phyloP scores from a whole-genome alignment of 805 yeast genomes.

The Danielia oregonensis region DNA sequence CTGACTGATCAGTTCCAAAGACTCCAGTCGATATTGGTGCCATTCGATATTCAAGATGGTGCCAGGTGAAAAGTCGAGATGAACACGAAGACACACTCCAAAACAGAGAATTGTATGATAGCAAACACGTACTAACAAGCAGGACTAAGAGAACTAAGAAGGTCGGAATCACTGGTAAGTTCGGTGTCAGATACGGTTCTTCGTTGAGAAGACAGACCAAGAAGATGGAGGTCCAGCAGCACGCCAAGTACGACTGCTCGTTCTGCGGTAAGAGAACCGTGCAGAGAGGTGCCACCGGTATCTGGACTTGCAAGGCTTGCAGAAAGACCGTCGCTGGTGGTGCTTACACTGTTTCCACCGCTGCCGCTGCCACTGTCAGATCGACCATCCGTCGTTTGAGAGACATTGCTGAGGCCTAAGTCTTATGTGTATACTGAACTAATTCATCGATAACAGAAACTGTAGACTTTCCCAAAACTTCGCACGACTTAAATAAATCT shows the following conservation, averaged over 20 bases:
- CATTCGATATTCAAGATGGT: too few relatives aligned
- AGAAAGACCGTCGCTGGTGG: slow-evolving; percentile 99
- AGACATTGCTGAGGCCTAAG: slow-evolving; percentile 99
- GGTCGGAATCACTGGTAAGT: slow-evolving; percentile 99
- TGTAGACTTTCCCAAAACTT: too few relatives aligned
- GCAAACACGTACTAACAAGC: slow-evolving; percentile 44
- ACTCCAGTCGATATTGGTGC: too few relatives aligned
- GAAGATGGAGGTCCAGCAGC: slow-evolving; percentile 98
- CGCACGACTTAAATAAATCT: too few relatives aligned
- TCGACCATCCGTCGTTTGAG: slow-evolving; percentile 99
- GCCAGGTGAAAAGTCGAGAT: too few relatives aligned
- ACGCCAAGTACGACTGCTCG: slow-evolving; percentile 97
- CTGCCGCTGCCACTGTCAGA: slow-evolving; percentile 99
- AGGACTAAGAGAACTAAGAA: slow-evolving; percentile 99
- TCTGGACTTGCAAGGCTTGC: slow-evolving; percentile 97
- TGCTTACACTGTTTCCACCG: slow-evolving; percentile 98
- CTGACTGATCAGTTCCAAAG: too few relatives aligned
- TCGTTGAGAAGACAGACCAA: slow-evolving; percentile 99
- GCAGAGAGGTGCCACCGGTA: slow-evolving; percentile 96
- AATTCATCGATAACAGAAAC: too few relatives aligned
- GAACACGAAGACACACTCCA: too few relatives aligned
- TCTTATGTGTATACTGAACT: slow-evolving; percentile 18
- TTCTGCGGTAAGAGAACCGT: slow-evolving; percentile 99
- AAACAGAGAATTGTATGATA: too few relatives aligned
- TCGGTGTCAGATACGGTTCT: slow-evolving; percentile 99